These are phyloP conservation scores for Eleusine coracana DNA, from an alignment of 176 grass and related monocot genomes.

Conservation along the genomic window DNA sequence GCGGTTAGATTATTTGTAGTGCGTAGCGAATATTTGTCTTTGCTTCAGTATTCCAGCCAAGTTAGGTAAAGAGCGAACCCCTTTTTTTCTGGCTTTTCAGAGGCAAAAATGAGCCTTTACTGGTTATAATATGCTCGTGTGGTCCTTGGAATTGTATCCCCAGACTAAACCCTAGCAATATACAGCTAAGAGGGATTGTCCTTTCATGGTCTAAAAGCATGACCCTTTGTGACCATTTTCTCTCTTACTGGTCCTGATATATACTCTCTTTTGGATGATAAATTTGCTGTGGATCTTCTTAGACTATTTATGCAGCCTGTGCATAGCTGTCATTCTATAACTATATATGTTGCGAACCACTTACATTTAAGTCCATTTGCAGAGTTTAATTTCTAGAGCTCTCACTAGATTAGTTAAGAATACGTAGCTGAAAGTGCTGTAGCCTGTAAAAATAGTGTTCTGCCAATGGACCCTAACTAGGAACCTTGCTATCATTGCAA, in stretches of 20 bases:
- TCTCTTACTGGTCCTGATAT: not conserved
- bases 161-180: conserved; percentile 15
- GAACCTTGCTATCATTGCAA: not conserved
- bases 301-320: not conserved
- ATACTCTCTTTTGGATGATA: not conserved
- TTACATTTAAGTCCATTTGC: not conserved
- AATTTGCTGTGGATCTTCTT: not conserved
- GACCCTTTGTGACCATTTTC: not conserved
- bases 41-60: not conserved
- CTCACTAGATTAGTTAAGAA: conserved; percentile 6
- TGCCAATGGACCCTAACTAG: not conserved
- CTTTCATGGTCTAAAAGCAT: not conserved
- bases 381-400: not conserved
- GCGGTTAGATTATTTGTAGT: not conserved
- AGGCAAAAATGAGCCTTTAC: not conserved
- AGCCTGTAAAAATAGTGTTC: not conserved
- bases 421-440: not conserved
- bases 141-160: conserved; percentile 50
- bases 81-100: conserved; percentile 43
- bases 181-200: not conserved
- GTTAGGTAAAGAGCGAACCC: conserved; percentile 2
- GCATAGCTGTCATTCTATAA: not conserved
- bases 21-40: conserved; percentile 39
- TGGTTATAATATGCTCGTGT: conserved; percentile 10
- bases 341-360: not conserved